phyloP scores from a whole-genome alignment of 2,329 filamentous ascomycete genomes.

The Hypoxylon sp. region DNA sequence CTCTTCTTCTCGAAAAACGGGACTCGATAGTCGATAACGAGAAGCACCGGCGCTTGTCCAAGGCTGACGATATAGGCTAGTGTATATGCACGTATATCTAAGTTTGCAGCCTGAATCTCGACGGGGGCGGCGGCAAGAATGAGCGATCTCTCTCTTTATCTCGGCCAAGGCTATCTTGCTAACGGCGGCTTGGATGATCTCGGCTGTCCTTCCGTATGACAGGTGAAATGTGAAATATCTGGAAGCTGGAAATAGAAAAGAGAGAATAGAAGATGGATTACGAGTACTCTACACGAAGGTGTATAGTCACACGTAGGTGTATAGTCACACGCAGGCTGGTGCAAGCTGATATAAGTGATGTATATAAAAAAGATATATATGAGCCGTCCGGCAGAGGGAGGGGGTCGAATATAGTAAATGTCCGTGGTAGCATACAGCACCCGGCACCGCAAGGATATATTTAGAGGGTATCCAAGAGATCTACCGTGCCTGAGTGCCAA shows the following conservation, averaged over 20 bases:
- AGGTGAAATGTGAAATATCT: not conserved
- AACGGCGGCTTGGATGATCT: no score
- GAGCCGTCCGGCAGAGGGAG: no score
- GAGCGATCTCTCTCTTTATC: conserved; percentile 21
- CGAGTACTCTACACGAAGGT: conserved; percentile 7
- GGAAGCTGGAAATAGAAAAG: conserved; percentile 10
- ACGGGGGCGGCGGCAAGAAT: conserved; percentile 16
- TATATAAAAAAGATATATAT: no score
- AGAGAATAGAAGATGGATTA: not conserved
- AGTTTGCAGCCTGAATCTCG: no score
- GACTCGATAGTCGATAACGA: conserved; percentile 6
- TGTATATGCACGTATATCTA: conserved; percentile 16
- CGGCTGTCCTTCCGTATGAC: conserved; percentile 12
- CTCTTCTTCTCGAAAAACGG: conserved; percentile 3
- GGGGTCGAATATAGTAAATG: conserved; percentile 27
- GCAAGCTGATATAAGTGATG: conserved; percentile 36
- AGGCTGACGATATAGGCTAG: conserved; percentile 4
- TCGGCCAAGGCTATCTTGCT: no score
- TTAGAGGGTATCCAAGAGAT: conserved; percentile 25
- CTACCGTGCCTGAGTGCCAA: conserved; percentile 36
- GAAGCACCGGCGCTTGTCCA: conserved; percentile 1
- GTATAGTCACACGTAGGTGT: conserved; percentile 36
- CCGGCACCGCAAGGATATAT: conserved; percentile 12
- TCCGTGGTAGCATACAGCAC: conserved; percentile 30
- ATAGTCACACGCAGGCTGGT: conserved; percentile 44